Evolutionary conservation across 169 alveolate species (phyloP).

Genomic region (Amoebophrya sp.): DNA sequence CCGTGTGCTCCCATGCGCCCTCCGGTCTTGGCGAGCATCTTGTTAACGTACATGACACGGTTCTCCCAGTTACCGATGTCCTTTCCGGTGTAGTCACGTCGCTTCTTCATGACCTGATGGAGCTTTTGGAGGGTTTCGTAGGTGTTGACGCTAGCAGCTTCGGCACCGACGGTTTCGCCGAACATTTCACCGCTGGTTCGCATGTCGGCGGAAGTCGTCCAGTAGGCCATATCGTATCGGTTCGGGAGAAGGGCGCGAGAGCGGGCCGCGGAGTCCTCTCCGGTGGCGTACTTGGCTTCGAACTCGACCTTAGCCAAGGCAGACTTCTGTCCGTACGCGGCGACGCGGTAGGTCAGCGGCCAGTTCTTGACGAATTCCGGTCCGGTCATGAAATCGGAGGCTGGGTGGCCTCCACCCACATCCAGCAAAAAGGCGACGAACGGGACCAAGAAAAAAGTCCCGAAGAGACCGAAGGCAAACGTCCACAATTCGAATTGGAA

Average conservation of each 20-base stretch:
- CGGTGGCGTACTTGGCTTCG: not conserved
- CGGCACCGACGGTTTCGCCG: not conserved
- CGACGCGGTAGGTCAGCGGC: conserved; percentile 17
- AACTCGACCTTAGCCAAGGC: not conserved
- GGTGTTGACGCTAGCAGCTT: not conserved
- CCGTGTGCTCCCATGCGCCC: not conserved
- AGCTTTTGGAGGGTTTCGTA: not conserved
- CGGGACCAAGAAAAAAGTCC: not conserved
- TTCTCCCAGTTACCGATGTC: not conserved
- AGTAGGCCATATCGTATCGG: not conserved
- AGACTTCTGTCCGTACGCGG: not conserved
- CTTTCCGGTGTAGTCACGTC: not conserved
- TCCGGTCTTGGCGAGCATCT: not conserved
- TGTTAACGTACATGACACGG: not conserved
- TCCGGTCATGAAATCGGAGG: not conserved
- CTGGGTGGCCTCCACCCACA: not conserved
- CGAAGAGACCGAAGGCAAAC: not conserved
- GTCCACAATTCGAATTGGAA: conserved; percentile 15
- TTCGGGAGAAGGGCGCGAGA: not conserved
- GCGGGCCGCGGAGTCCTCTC: not conserved
- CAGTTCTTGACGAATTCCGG: not conserved
- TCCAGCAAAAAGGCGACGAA: not conserved
- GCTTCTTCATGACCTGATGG: not conserved
- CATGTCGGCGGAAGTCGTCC: not conserved
- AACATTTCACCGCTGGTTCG: not conserved